Conservation (phyloP, 305 asterid genomes). For the Salvia sclarea region DNA sequence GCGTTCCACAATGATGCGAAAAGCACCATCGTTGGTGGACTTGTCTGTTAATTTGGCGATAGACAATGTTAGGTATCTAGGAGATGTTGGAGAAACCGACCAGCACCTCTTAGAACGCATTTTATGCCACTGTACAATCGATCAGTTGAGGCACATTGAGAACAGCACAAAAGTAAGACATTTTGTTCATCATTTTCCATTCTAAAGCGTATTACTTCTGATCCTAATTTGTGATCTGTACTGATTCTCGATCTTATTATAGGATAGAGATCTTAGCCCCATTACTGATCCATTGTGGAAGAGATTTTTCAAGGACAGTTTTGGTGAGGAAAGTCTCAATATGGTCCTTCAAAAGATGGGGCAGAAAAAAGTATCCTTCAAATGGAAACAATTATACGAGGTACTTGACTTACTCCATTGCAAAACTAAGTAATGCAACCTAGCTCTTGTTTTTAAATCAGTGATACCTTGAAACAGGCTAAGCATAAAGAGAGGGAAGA, state of each 20-base stretch:
- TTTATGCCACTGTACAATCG: constrained; percentile 71
- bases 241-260: constrained; percentile 34
- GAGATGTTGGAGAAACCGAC: constrained; percentile 89
- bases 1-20: constrained; percentile 30
- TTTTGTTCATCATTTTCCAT: not conserved
- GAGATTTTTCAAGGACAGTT: constrained; percentile 55
- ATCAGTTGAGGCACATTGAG: constrained; percentile 74
- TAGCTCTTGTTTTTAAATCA: constrained; percentile 30
- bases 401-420: constrained; percentile 39
- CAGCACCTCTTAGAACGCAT: constrained; percentile 70
- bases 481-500: constrained; percentile 57
- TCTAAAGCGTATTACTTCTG: constrained; percentile 4
- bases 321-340: constrained; percentile 56
- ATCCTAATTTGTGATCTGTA: constrained; percentile 6
- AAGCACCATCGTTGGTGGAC: constrained; percentile 76
- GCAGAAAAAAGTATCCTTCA: constrained; percentile 43
- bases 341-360: constrained; percentile 54
- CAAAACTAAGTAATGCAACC: constrained; percentile 3
- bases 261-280: constrained; percentile 90
- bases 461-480: constrained; percentile 52
- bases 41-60: constrained; percentile 73
- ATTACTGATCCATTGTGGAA: constrained; percentile 73
- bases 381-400: constrained; percentile 74
- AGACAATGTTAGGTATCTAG: constrained; percentile 76
- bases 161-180: constrained; percentile 59